Percentiles rank a stretch among this genome's conserved stretches.
Evolutionary conservation across 257 asterid genomes (phyloP).

Genomic region (Salvia hispanica): DNA sequence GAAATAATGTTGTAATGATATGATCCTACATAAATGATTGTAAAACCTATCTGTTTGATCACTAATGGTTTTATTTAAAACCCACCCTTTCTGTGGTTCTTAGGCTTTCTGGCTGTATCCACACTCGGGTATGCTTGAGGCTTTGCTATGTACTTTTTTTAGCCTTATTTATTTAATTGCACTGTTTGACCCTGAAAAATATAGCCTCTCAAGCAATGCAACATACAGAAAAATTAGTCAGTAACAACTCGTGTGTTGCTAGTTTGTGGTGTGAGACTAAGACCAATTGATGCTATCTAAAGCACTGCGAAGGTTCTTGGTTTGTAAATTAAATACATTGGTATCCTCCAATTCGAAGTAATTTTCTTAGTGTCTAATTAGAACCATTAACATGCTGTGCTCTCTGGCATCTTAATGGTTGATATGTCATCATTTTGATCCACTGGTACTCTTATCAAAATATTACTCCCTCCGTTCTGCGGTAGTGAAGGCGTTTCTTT

Average conservation of each 20-base stretch:
- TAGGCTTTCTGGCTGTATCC: too few species aligned
- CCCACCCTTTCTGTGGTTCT: too few species aligned
- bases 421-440: background rate
- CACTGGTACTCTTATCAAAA: background rate
- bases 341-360: too few species aligned
- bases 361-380: background rate
- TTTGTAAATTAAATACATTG: background rate
- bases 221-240: background rate
- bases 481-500: too few species aligned
- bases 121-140: too few species aligned
- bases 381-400: background rate
- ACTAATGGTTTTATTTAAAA: too few species aligned
- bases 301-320: background rate
- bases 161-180: too few species aligned
- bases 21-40: too few species aligned
- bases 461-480: too few species aligned
- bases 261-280: background rate
- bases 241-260: slow-evolving; percentile 12
- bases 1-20: too few species aligned
- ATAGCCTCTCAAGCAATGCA: background rate
- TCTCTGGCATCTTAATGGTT: background rate
- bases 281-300: slow-evolving; percentile 13
- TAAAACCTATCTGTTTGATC: too few species aligned
- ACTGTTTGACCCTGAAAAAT: background rate
- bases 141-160: too few species aligned